Conservation (phyloP, 805 yeast genomes). For the Alloascoidea hylecoeti region DNA sequence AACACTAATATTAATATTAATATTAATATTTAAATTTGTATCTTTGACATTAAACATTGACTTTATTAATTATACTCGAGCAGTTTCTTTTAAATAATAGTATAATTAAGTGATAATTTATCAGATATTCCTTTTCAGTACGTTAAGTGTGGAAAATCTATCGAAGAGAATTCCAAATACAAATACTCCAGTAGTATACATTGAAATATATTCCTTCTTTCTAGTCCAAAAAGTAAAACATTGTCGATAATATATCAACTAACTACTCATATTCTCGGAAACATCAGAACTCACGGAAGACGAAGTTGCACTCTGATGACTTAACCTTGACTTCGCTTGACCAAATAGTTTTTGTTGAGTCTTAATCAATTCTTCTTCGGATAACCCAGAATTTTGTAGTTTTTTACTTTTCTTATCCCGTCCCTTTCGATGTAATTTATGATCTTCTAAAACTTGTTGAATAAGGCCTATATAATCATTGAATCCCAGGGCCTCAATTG, state of each 20-base stretch:
- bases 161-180: not conserved
- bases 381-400: constrained; percentile 80
- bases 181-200: no score
- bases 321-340: constrained; percentile 53
- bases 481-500: constrained; percentile 78
- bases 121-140: not conserved
- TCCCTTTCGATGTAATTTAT: constrained; percentile 76
- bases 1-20: constrained; percentile 5
- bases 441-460: constrained; percentile 68
- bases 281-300: no score
- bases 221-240: no score
- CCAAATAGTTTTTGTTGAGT: constrained; percentile 92
- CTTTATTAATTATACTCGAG: constrained; percentile 6
- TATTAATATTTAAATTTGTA: constrained; percentile 5
- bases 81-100: constrained; percentile 1
- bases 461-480: constrained; percentile 72
- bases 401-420: constrained; percentile 87
- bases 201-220: no score
- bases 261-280: no score
- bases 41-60: constrained; percentile 7
- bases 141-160: not conserved
- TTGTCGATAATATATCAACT: no score
- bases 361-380: constrained; percentile 82
- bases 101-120: not conserved
- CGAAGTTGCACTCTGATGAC: constrained; percentile 20